phyloP scores from a whole-genome alignment of 192 early-diverging fungal genomes.

The Backusella morwellensis region DNA sequence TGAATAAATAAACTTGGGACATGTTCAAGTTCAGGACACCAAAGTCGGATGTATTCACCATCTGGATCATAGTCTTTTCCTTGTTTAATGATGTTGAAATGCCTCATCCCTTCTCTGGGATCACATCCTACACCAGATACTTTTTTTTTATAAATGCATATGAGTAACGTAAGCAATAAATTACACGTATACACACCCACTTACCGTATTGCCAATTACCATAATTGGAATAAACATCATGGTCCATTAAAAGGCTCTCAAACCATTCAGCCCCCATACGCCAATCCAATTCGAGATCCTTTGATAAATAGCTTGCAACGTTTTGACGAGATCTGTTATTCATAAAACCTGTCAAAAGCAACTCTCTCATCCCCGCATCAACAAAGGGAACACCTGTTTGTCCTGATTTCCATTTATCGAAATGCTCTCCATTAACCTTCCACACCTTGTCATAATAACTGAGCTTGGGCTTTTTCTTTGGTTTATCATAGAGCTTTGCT shows the following conservation, averaged over 20 bases:
- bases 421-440: neutral
- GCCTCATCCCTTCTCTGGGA: conserved; percentile 26
- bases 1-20: neutral
- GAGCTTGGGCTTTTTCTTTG: neutral
- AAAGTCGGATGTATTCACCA: conserved; percentile 30
- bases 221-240: conserved; percentile 44
- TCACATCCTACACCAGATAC: conserved; percentile 44
- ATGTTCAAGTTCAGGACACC: conserved; percentile 36
- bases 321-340: conserved; percentile 40
- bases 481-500: neutral
- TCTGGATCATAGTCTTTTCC: conserved; percentile 41
- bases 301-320: conserved; percentile 39
- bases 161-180: neutral
- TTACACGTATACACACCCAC: neutral
- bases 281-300: conserved; percentile 38
- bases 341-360: conserved; percentile 35
- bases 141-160: neutral
- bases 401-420: conserved; percentile 29
- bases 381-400: conserved; percentile 41
- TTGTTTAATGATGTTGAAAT: conserved; percentile 45
- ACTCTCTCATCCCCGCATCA: conserved; percentile 41
- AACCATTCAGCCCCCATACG: conserved; percentile 39
- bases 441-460: conserved; percentile 7
- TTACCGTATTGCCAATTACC: conserved; percentile 46
- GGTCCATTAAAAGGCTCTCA: conserved; percentile 35